Conservation (phyloP, 2,329 filamentous ascomycete species). For the Dactylellina haptotyla region DNA sequence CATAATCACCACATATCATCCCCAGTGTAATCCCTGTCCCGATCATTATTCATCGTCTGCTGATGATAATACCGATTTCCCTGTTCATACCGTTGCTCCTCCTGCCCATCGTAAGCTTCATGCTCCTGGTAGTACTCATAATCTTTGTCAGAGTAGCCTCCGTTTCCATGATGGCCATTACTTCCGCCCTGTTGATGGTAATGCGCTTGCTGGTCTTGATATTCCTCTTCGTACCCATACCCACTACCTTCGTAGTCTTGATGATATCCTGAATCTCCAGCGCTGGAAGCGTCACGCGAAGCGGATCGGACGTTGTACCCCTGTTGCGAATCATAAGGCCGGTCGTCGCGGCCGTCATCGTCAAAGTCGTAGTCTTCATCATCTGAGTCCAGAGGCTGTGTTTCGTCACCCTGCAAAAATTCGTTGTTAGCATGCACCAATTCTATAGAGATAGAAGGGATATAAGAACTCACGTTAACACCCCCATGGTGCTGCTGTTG, state of each 20-base stretch:
- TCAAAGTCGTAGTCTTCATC: constrained; percentile 59
- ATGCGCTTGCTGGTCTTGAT: constrained; percentile 55
- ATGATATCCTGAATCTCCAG: constrained; percentile 59
- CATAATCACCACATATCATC: constrained; percentile 57
- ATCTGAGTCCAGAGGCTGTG: constrained; percentile 58
- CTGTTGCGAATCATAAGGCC: constrained; percentile 53
- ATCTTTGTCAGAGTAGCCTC: constrained; percentile 39
- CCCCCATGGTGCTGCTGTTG: constrained; percentile 42
- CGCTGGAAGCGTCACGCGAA: constrained; percentile 10
- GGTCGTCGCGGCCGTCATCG: constrained; percentile 56
- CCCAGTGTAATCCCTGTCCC: constrained; percentile 29
- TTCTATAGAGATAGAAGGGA: neutral
- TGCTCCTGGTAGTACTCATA: constrained; percentile 46
- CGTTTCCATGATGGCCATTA: constrained; percentile 33
- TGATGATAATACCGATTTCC: constrained; percentile 54
- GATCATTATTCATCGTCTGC: constrained; percentile 44
- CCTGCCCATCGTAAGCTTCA: constrained; percentile 31
- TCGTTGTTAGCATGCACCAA: constrained; percentile 36
- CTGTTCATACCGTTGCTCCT: constrained; percentile 10
- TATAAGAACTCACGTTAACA: constrained; percentile 44
- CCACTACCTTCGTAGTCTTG: constrained; percentile 67
- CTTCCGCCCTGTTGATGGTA: constrained; percentile 46
- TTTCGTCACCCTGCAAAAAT: constrained; percentile 39
- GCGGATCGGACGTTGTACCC: constrained; percentile 34
- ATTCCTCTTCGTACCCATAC: constrained; percentile 61